Evolutionary conservation across 1,139 yeast genomes (phyloP).

Genomic region (Taphrina pruni): DNA sequence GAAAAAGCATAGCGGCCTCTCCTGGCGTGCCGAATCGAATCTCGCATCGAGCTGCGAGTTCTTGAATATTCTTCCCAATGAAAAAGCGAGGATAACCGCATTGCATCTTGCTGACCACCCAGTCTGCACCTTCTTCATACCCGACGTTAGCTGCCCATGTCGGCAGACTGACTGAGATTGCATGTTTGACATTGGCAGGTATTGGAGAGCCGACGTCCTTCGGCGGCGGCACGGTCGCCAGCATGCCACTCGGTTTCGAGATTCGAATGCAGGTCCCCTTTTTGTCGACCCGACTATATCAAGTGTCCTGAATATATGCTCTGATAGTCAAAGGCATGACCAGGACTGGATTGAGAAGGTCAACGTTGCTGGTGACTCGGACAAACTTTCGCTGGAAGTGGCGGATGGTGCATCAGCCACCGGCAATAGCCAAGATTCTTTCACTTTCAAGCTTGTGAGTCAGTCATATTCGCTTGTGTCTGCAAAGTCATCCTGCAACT

Average conservation of each 20-base stretch:
- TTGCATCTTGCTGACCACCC: conserved; percentile 80
- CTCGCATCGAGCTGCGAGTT: conserved; percentile 47
- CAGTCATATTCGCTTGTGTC: not conserved
- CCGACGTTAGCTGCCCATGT: conserved; percentile 93
- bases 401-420: conserved; percentile 2
- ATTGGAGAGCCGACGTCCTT: conserved; percentile 71
- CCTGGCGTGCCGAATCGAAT: conserved; percentile 76
- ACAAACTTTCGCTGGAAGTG: not conserved
- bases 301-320: no score
- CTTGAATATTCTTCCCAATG: conserved; percentile 39
- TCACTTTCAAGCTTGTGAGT: not conserved
- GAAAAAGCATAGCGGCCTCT: conserved; percentile 75
- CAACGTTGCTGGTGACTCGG: not conserved
- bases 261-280: no score
- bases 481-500: no score
- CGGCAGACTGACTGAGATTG: conserved; percentile 90
- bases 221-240: conserved; percentile 14
- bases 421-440: not conserved
- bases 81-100: conserved; percentile 75
- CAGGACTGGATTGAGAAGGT: no score
- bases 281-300: no score
- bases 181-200: conserved; percentile 87
- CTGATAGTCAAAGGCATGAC: no score
- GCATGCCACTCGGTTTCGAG: not conserved
- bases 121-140: conserved; percentile 85